Evolutionary conservation across 1,139 yeast genomes (phyloP).

Genomic region (Saccharomycopsis crataegensis): DNA sequence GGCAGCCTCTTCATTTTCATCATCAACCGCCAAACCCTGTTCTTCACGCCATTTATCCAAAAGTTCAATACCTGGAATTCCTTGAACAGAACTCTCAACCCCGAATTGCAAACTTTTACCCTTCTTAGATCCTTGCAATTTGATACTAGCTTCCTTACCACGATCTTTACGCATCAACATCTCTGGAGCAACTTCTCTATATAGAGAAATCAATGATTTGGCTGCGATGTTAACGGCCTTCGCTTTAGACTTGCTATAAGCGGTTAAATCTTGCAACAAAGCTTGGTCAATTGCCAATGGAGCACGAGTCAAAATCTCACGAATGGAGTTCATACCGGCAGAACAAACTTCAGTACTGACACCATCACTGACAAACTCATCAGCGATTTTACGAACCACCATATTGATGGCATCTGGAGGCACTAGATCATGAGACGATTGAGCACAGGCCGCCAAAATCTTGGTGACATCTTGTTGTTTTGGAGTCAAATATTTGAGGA

Average conservation of each 20-base stretch:
- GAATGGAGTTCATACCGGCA: slow-evolving; percentile 90
- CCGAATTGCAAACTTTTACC: slow-evolving; percentile 53
- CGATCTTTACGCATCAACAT: slow-evolving; percentile 86
- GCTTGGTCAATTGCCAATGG: slow-evolving; percentile 89
- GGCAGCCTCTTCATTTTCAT: slow-evolving; percentile 35
- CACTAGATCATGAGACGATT: slow-evolving; percentile 91
- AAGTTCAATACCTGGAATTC: slow-evolving; percentile 86
- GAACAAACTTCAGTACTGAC: slow-evolving; percentile 97
- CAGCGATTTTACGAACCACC: slow-evolving; percentile 85
- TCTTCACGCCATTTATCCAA: slow-evolving; percentile 82
- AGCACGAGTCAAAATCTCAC: slow-evolving; percentile 88
- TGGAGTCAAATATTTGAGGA: slow-evolving; percentile 85
- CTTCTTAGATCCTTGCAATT: slow-evolving; percentile 35
- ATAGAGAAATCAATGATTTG: slow-evolving; percentile 74
- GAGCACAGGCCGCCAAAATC: slow-evolving; percentile 94
- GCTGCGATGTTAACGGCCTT: slow-evolving; percentile 95
- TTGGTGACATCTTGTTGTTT: slow-evolving; percentile 92
- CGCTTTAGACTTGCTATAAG: slow-evolving; percentile 86
- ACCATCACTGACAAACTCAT: slow-evolving; percentile 97
- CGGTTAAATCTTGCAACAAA: slow-evolving; percentile 79
- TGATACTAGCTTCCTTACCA: slow-evolving; percentile 87
- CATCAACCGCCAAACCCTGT: slow-evolving; percentile 47
- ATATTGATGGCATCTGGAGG: slow-evolving; percentile 86
- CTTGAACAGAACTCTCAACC: slow-evolving; percentile 51
- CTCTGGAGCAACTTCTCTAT: slow-evolving; percentile 93